phyloP scores from a whole-genome alignment of 352 stramenopile species.

The Phytophthora parvispora region DNA sequence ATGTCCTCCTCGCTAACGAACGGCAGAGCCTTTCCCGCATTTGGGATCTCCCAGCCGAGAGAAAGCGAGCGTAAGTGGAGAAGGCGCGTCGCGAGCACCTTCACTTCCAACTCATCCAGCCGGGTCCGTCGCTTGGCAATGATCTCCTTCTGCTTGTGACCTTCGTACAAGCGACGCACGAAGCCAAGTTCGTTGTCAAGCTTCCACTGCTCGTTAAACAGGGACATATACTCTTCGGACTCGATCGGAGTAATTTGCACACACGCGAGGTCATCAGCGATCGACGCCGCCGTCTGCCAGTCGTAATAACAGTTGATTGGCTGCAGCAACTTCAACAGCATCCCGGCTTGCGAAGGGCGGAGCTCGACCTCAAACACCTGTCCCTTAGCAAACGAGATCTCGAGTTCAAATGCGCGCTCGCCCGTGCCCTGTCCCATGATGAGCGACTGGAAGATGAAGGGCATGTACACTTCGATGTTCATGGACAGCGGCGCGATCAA shows the following conservation, averaged over 20 bases:
- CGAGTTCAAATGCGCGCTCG: constrained; percentile 59
- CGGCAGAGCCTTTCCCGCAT: constrained; percentile 57
- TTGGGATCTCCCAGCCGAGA: constrained; percentile 75
- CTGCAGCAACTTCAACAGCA: constrained; percentile 66
- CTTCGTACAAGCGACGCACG: constrained; percentile 42
- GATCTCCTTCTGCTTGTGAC: constrained; percentile 55
- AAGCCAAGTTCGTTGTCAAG: constrained; percentile 65
- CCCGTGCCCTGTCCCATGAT: constrained; percentile 53
- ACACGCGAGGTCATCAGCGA: constrained; percentile 72
- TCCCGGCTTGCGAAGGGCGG: constrained; percentile 69
- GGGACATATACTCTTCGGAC: constrained; percentile 65
- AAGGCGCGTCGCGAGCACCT: constrained; percentile 63
- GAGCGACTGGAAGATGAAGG: constrained; percentile 73
- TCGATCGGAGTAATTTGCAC: constrained; percentile 59
- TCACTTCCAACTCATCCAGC: constrained; percentile 66
- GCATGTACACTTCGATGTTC: constrained; percentile 70
- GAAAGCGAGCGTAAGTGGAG: constrained; percentile 70
- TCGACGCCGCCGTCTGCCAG: constrained; percentile 64
- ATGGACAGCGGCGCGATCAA: constrained; percentile 66
- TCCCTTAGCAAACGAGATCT: constrained; percentile 52
- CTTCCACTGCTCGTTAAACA: constrained; percentile 69
- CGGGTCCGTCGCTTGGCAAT: constrained; percentile 47
- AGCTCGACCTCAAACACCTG: constrained; percentile 59
- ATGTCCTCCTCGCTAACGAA: constrained; percentile 53
- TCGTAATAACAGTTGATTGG: constrained; percentile 76